Percentiles rank a stretch among this genome's conserved stretches.
These are phyloP conservation scores for Kwoniella sp. DNA, from an alignment of 768 basidiomycete genomes.

Conservation along the genomic window DNA sequence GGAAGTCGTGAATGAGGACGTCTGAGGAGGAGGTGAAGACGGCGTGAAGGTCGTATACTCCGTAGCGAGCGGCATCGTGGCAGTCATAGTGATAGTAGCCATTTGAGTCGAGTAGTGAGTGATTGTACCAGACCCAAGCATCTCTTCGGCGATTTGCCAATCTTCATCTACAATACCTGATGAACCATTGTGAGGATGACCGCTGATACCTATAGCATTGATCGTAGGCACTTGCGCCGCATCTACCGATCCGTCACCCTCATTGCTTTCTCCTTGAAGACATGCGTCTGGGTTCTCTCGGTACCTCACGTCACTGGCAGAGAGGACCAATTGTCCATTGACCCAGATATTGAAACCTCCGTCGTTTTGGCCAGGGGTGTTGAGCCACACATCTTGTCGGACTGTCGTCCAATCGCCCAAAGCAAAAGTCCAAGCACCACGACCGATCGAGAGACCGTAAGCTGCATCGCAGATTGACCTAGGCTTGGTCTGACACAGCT, in stretches of 20 bases:
- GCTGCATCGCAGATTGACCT: conserved; percentile 65
- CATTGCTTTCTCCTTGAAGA: conserved; percentile 14
- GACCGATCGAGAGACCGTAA: conserved; percentile 75
- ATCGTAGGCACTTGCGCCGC: conserved; percentile 2
- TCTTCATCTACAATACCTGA: conserved; percentile 14
- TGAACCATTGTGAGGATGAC: background rate
- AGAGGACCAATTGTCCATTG: conserved; percentile 64
- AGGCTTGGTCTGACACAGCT: conserved; percentile 64
- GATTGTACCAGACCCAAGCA: background rate
- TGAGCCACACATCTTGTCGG: conserved; percentile 69
- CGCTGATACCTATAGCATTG: conserved; percentile 11
- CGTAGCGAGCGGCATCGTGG: conserved; percentile 9
- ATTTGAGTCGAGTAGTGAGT: conserved; percentile 3
- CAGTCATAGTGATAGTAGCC: conserved; percentile 18
- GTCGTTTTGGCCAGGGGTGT: conserved; percentile 72
- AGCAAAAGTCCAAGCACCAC: conserved; percentile 69
- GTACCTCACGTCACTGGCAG: conserved; percentile 38
- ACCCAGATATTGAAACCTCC: conserved; percentile 68
- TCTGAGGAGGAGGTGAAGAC: background rate
- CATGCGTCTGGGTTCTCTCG: conserved; percentile 23
- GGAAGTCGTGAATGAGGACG: background rate
- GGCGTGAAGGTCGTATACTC: conserved; percentile 4
- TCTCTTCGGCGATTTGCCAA: conserved; percentile 22
- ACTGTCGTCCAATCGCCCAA: conserved; percentile 72
- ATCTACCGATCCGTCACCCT: background rate